Evolutionary conservation across 2,329 filamentous ascomycete genomes (phyloP).

Genomic region (Venturiaceae sp.): DNA sequence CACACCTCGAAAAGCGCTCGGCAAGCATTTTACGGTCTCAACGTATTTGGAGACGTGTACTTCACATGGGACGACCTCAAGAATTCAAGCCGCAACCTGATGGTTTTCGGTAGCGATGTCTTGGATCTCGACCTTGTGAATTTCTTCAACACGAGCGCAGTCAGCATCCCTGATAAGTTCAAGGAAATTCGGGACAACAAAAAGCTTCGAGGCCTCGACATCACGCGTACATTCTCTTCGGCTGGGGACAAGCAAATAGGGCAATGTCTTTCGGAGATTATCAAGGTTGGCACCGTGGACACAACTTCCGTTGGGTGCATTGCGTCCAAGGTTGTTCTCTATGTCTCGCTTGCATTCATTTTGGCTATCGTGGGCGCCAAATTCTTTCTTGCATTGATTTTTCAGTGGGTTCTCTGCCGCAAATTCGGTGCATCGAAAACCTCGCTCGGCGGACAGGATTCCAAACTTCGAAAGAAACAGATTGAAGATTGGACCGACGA

Average conservation of each 20-base stretch:
- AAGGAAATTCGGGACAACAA: slow-evolving; percentile 65
- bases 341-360: slow-evolving; percentile 86
- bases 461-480: slow-evolving; percentile 77
- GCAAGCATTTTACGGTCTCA: slow-evolving; percentile 64
- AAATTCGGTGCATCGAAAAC: slow-evolving; percentile 80
- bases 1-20: slow-evolving; percentile 67
- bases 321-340: slow-evolving; percentile 92
- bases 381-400: slow-evolving; percentile 79
- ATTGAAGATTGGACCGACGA: slow-evolving; percentile 98
- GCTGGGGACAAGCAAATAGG: slow-evolving; percentile 70
- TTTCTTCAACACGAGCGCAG: slow-evolving; percentile 82
- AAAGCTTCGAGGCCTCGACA: slow-evolving; percentile 70
- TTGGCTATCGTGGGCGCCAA: slow-evolving; percentile 77
- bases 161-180: slow-evolving; percentile 66
- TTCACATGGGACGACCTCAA: slow-evolving; percentile 92
- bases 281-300: slow-evolving; percentile 92
- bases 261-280: slow-evolving; percentile 82
- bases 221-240: slow-evolving; percentile 79
- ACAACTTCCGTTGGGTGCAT: slow-evolving; percentile 96
- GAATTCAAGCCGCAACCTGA: slow-evolving; percentile 79
- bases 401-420: slow-evolving; percentile 92
- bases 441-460: slow-evolving; percentile 62
- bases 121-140: slow-evolving; percentile 78
- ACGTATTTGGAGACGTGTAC: slow-evolving; percentile 77
- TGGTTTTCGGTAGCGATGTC: slow-evolving; percentile 91